Percentiles rank a stretch among this genome's conserved stretches.
Evolutionary conservation across 495 filamentous ascomycete genomes (phyloP).

Genomic region (Penicillium egyptiacum): DNA sequence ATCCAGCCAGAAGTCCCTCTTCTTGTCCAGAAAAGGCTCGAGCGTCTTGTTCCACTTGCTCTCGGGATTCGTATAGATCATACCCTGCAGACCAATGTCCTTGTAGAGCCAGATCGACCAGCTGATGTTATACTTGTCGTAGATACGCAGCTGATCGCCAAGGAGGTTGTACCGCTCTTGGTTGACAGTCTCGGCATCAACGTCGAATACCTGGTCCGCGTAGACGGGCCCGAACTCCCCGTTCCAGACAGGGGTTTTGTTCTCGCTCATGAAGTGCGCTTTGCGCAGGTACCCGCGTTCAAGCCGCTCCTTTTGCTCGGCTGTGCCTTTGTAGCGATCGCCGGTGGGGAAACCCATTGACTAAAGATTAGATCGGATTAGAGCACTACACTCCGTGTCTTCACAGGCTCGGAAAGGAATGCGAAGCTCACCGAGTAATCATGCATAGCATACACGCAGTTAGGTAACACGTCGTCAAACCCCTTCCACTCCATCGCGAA

Average conservation of each 20-base stretch:
- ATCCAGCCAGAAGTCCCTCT: slow-evolving; percentile 51
- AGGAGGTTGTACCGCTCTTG: slow-evolving; percentile 53
- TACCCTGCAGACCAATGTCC: slow-evolving; percentile 64
- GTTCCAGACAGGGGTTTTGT: slow-evolving; percentile 61
- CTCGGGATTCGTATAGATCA: slow-evolving; percentile 53
- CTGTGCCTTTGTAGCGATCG: slow-evolving; percentile 50
- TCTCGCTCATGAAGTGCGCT: slow-evolving; percentile 55
- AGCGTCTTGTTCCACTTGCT: slow-evolving; percentile 53
- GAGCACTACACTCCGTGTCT: neutral
- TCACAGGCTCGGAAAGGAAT: neutral
- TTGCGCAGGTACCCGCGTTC: slow-evolving; percentile 53
- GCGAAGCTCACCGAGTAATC: slow-evolving; percentile 50
- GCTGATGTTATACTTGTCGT: slow-evolving; percentile 53
- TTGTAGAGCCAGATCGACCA: slow-evolving; percentile 70
- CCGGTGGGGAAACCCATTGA: slow-evolving; percentile 58
- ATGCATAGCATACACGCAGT: slow-evolving; percentile 62
- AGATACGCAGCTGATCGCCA: slow-evolving; percentile 56
- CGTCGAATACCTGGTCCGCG: slow-evolving; percentile 36
- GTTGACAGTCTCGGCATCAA: slow-evolving; percentile 48
- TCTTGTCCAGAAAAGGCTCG: slow-evolving; percentile 55
- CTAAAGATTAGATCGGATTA: slow-evolving; percentile 3
- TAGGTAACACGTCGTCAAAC: slow-evolving; percentile 49
- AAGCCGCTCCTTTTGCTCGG: slow-evolving; percentile 51
- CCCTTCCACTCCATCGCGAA: slow-evolving; percentile 57
- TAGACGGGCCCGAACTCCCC: slow-evolving; percentile 68